Evolutionary conservation across 305 asterid species (phyloP).

Genomic region (Withania somnifera): DNA sequence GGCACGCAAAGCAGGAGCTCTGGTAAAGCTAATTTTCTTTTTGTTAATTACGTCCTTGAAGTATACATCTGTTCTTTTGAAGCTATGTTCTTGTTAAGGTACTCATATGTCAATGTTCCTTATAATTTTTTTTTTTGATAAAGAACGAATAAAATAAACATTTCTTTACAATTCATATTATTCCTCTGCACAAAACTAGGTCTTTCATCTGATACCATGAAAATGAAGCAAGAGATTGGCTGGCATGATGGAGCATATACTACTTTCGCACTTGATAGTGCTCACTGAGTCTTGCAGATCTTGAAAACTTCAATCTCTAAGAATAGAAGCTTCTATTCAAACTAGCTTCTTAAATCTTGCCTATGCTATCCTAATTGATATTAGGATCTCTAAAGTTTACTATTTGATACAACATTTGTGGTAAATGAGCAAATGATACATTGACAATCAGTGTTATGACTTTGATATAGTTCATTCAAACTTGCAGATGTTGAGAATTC

Average conservation of each 20-base stretch:
- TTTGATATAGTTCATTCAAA: not conserved
- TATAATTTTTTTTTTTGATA: not conserved
- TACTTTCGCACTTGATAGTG: not conserved
- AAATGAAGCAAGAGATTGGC: not conserved
- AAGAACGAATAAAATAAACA: not conserved
- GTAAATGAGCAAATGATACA: not conserved
- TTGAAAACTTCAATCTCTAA: not conserved
- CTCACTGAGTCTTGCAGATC: not conserved
- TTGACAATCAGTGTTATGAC: not conserved
- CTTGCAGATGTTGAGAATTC: not conserved
- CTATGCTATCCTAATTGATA: not conserved
- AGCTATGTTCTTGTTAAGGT: not conserved
- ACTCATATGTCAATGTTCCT: not conserved
- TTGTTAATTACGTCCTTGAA: slow-evolving; percentile 7
- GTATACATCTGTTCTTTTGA: not conserved
- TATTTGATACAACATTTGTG: not conserved
- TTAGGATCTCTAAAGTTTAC: not conserved
- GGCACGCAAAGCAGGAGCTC: slow-evolving; percentile 99
- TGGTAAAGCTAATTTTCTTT: slow-evolving; percentile 43
- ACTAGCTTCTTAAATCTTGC: not conserved
- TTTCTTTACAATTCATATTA: not conserved
- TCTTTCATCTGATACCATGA: not conserved
- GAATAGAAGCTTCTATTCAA: not conserved
- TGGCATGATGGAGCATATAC: not conserved
- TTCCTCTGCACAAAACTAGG: not conserved